phyloP scores from a whole-genome alignment of 2,329 filamentous ascomycete species.

The Exophiala alcalophila region DNA sequence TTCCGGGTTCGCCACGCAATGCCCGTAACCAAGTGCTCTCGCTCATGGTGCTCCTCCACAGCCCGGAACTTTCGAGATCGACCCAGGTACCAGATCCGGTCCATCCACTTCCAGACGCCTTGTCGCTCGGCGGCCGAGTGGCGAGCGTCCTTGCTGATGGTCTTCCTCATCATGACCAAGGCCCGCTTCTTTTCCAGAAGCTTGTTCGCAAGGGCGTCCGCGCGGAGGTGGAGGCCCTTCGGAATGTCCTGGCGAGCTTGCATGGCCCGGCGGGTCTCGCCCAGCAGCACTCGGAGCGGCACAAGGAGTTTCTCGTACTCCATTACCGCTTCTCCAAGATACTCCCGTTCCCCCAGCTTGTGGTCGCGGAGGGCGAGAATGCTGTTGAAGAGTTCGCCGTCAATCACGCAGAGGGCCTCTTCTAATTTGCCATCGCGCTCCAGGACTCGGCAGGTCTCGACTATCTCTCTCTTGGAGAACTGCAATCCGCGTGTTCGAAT shows the following conservation, averaged over 20 bases:
- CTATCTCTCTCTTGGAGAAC: constrained; percentile 1
- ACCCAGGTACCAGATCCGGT: too few species aligned
- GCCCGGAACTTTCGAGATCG: too few species aligned
- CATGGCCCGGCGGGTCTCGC: too few species aligned
- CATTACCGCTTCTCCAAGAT: constrained; percentile 11
- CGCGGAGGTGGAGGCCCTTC: background rate
- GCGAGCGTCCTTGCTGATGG: background rate
- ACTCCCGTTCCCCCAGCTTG: constrained; percentile 10
- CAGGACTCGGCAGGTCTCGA: constrained; percentile 3
- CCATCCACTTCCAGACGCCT: too few species aligned
- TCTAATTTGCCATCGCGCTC: constrained; percentile 4
- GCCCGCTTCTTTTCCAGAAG: background rate
- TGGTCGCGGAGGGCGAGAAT: constrained; percentile 1
- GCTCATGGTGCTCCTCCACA: constrained; percentile 11
- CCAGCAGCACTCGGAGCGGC: too few species aligned
- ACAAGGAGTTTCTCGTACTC: too few species aligned
- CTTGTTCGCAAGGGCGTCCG: background rate
- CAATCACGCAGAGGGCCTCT: background rate
- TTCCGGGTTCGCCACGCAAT: constrained; percentile 1
- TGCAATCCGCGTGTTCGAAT: background rate
- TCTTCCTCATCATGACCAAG: background rate
- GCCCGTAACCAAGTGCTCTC: constrained; percentile 12
- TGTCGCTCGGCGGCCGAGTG: too few species aligned
- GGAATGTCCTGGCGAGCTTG: too few species aligned
- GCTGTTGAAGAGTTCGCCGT: constrained; percentile 5